phyloP scores from a whole-genome alignment of 2,329 filamentous ascomycete genomes.

The Penicillium sp. region DNA sequence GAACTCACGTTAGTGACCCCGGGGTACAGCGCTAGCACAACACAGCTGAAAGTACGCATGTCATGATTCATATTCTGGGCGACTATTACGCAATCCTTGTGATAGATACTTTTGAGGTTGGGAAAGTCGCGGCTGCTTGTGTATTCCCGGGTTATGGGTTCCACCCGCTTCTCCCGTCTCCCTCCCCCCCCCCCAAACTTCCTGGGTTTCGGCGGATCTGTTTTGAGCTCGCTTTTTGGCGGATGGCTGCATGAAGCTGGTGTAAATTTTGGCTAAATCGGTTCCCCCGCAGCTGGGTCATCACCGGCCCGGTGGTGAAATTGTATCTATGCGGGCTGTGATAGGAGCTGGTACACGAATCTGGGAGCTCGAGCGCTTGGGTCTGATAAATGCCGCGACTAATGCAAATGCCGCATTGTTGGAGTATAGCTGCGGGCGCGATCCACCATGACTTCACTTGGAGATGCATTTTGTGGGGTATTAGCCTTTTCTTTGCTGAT shows the following conservation, averaged over 20 bases:
- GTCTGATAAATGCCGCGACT: not conserved
- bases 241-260: not conserved
- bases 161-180: too few species aligned
- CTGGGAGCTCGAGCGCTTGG: not conserved
- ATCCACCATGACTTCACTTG: not conserved
- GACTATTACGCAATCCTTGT: not conserved
- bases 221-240: too few species aligned
- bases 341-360: not conserved
- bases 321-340: not conserved
- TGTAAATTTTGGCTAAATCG: not conserved
- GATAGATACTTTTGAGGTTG: too few species aligned
- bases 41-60: not conserved
- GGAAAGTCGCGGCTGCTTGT: not conserved
- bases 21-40: slow-evolving; percentile 1
- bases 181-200: too few species aligned
- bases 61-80: not conserved
- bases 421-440: not conserved
- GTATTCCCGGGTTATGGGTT: not conserved
- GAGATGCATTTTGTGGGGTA: not conserved
- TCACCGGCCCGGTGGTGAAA: not conserved
- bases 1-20: not conserved
- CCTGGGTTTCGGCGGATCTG: too few species aligned
- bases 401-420: not conserved
- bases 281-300: not conserved
- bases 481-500: not conserved